Evolutionary conservation across 495 filamentous ascomycete species (phyloP).

Genomic region (Penicillium crystallinum): DNA sequence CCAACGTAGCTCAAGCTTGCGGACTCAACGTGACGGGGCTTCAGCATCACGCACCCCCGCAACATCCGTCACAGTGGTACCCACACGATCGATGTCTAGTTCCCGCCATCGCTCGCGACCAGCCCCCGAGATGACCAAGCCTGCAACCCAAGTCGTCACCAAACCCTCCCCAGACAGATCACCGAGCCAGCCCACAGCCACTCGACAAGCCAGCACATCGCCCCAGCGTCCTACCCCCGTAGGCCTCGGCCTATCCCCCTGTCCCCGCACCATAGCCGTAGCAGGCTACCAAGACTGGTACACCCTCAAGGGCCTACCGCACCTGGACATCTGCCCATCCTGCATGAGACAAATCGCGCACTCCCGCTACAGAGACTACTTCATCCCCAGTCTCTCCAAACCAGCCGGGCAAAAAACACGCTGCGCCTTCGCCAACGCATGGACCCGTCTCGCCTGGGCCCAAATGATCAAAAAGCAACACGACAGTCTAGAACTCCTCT

Average conservation of each 20-base stretch:
- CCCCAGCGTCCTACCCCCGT: slow-evolving; percentile 10
- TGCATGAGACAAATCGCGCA: slow-evolving; percentile 54
- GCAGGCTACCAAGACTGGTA: slow-evolving; percentile 60
- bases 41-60: slow-evolving; percentile 3
- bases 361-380: slow-evolving; percentile 47
- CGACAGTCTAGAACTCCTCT: slow-evolving; percentile 50
- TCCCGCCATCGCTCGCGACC: slow-evolving; percentile 7
- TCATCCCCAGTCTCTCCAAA: slow-evolving; percentile 44
- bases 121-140: slow-evolving; percentile 8
- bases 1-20: neutral
- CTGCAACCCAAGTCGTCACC: neutral
- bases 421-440: slow-evolving; percentile 59
- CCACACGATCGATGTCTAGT: slow-evolving; percentile 12
- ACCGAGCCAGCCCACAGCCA: neutral
- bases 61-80: slow-evolving; percentile 5
- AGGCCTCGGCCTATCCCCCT: slow-evolving; percentile 43
- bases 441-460: slow-evolving; percentile 64
- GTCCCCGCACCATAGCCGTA: slow-evolving; percentile 47
- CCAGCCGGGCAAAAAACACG: slow-evolving; percentile 35
- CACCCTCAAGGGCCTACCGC: slow-evolving; percentile 50
- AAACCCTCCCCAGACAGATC: neutral
- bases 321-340: slow-evolving; percentile 59
- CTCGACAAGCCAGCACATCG: slow-evolving; percentile 8
- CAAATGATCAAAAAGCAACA: slow-evolving; percentile 54
- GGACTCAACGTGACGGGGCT: neutral